Base-by-base conservation (phyloP, 306 rosid genomes). In the Cicer cuneatum region DNA sequence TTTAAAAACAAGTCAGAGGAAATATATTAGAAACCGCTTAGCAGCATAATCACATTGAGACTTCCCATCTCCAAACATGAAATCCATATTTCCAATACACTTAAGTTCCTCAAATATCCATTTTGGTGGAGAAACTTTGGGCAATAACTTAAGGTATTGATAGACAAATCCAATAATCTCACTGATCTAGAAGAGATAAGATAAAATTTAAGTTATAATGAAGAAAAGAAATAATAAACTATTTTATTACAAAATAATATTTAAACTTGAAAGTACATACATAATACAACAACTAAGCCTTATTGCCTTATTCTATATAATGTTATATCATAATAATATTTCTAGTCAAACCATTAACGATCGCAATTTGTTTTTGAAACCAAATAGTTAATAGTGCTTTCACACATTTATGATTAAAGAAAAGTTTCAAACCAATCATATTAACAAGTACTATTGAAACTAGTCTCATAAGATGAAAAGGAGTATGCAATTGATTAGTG, bases 31-130 rank as follows among this genome's bases (percentile, higher is more conserved):
- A 37, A 81, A 90, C 97, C 98, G 86, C 97, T 81, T 65, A 90
- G 98, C 87, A 78, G 98, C 97, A 81, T 90, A 93, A 82, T 89
- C 96, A 81, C 88, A 93, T 79, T 85, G 93, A 43, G 93, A 96
- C 56, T 87, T 87, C 86, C 89, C 97, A 85, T 90, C 98, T 7
- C 85, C 97, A 78, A 90, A 93, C 83, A 85, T 84, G 82, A 90
- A 93, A 41, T 88, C 93, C 96, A 93, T 90, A 82, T 87, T 93
- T 67, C 92, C 97, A 75, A 89, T 93, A 78, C 80, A 86, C 79
- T 89, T 96, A 71, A 93, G 90, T 74, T 90, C 98, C 87, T 82
- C 81, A 86, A 90, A 93, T 80, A 93, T 93, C 93, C 93, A 90
- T 81, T 90, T 89, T 88, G 86, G 93, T 39, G 93, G 96, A 67